These are phyloP conservation scores for Endocarpon pusillum DNA, from an alignment of 495 filamentous ascomycete species.

Conservation along the genomic window DNA sequence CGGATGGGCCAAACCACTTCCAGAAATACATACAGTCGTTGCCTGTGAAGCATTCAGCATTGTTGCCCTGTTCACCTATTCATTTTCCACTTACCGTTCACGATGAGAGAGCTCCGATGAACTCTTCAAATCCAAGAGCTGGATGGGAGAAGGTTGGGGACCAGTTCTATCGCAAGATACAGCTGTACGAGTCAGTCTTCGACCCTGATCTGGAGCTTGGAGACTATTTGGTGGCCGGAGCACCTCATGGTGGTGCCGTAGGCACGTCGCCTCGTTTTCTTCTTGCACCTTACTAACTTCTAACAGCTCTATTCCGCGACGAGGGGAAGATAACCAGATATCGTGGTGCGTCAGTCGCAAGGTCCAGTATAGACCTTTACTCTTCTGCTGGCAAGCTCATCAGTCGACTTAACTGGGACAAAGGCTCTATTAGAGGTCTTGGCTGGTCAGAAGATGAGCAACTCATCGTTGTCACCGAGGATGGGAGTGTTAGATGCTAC, in stretches of 20 bases:
- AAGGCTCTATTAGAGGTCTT: constrained; percentile 71
- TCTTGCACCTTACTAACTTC: constrained; percentile 8
- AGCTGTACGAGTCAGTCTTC: constrained; percentile 83
- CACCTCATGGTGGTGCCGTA: constrained; percentile 86
- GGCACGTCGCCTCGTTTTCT: constrained; percentile 35
- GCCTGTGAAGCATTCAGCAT: too few species aligned
- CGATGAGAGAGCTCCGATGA: constrained; percentile 14
- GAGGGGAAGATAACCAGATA: constrained; percentile 67
- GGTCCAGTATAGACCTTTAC: constrained; percentile 84
- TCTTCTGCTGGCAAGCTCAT: constrained; percentile 80
- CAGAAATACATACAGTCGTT: too few species aligned
- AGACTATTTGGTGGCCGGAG: constrained; percentile 81
- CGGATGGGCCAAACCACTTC: too few species aligned
- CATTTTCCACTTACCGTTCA: too few species aligned
- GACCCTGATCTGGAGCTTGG: constrained; percentile 84
- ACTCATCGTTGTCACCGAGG: constrained; percentile 70
- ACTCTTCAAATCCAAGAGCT: constrained; percentile 50
- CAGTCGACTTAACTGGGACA: constrained; percentile 68
- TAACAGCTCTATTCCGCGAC: constrained; percentile 69
- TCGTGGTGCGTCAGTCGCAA: constrained; percentile 50
- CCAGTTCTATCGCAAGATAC: constrained; percentile 82
- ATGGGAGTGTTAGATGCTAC: constrained; percentile 84
- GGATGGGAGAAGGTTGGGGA: constrained; percentile 89
- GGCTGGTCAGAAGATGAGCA: constrained; percentile 98
- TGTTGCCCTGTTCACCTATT: too few species aligned